These are phyloP conservation scores for Dactylonectria macrodidyma DNA, from an alignment of 2,329 filamentous ascomycete species.

Conservation along the genomic window DNA sequence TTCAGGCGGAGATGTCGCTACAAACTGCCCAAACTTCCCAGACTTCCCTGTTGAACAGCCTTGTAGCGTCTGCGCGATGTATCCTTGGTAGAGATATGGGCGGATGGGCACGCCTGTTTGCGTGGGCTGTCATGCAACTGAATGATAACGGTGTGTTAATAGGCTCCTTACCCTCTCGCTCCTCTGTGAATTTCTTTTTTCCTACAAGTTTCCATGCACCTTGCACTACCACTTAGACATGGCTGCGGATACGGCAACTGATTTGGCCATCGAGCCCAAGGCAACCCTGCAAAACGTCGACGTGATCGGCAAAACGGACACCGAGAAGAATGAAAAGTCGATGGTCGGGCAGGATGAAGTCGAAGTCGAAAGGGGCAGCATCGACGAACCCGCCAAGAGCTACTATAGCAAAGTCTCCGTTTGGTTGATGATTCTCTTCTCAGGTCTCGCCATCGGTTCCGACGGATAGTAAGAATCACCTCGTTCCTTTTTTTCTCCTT, in stretches of 20 bases:
- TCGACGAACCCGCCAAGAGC: slow-evolving; percentile 40
- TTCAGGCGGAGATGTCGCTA: slow-evolving; percentile 2
- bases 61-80: slow-evolving; percentile 11
- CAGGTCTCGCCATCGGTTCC: slow-evolving; percentile 62
- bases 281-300: slow-evolving; percentile 5
- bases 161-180: slow-evolving; percentile 1
- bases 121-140: slow-evolving; percentile 7
- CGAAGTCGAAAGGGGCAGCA: slow-evolving; percentile 37
- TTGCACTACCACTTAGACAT: slow-evolving; percentile 4
- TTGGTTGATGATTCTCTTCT: slow-evolving; percentile 61
- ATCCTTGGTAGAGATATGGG: slow-evolving; percentile 1
- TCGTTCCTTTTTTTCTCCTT: slow-evolving; percentile 1
- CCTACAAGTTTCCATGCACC: slow-evolving; percentile 1
- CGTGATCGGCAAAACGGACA: slow-evolving; percentile 1
- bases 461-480: slow-evolving; percentile 56
- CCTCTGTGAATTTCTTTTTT: slow-evolving; percentile 1
- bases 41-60: slow-evolving; percentile 7
- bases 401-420: slow-evolving; percentile 59
- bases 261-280: slow-evolving; percentile 25
- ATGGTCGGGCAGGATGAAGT: slow-evolving; percentile 20
- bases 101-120: background rate
- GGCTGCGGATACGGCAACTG: slow-evolving; percentile 15
- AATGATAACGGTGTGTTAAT: slow-evolving; percentile 15
- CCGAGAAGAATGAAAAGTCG: slow-evolving; percentile 24
- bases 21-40: slow-evolving; percentile 11